Conservation (phyloP, 2,329 filamentous ascomycete genomes). For the Teratosphaeriaceae sp. region DNA sequence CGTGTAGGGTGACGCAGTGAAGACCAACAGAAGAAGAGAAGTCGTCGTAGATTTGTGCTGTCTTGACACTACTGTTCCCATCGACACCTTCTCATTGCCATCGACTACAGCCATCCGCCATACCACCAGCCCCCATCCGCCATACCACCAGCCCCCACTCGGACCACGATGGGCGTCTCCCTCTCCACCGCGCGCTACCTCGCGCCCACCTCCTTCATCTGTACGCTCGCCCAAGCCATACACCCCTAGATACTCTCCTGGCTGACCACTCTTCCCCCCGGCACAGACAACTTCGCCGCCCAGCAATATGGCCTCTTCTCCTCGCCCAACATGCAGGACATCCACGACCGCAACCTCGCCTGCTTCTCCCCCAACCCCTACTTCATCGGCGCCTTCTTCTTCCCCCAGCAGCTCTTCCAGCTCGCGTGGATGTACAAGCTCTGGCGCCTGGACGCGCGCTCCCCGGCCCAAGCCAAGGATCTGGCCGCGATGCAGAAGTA, state of each 20-base stretch:
- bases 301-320: constrained; percentile 55
- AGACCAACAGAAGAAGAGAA: no score
- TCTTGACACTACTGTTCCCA: no score
- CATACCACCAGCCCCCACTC: no score
- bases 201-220: constrained; percentile 48
- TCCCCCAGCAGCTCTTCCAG: constrained; percentile 55
- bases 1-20: no score
- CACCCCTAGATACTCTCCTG: no score
- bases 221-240: not conserved
- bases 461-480: constrained; percentile 36
- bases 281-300: constrained; percentile 52
- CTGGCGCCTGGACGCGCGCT: constrained; percentile 42
- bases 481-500: constrained; percentile 47
- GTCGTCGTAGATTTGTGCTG: no score
- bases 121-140: no score
- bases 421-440: constrained; percentile 52
- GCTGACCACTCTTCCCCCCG: no score
- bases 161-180: constrained; percentile 46
- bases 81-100: no score
- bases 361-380: constrained; percentile 54
- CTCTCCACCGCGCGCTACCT: constrained; percentile 49
- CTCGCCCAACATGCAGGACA: constrained; percentile 52
- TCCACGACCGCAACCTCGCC: constrained; percentile 52
- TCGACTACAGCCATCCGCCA: no score
- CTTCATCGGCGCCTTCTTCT: constrained; percentile 56